phyloP scores from a whole-genome alignment of 495 filamentous ascomycete genomes.

The Cairneyella variabilis region DNA sequence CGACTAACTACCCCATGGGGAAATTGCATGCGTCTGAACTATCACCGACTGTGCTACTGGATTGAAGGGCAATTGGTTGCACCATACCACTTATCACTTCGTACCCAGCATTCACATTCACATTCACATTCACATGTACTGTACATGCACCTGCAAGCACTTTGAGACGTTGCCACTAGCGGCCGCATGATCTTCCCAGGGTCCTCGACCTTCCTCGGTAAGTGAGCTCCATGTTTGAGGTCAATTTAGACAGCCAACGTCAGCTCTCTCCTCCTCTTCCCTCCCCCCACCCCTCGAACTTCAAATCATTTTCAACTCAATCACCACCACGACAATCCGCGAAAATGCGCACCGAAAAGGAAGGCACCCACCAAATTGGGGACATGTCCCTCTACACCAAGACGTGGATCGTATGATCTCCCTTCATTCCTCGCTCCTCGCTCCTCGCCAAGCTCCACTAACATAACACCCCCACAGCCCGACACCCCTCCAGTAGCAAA shows the following conservation, averaged over 20 bases:
- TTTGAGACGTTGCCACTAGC: not conserved
- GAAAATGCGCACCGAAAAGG: constrained; percentile 42
- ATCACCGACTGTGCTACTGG: too few species aligned
- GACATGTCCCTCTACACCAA: constrained; percentile 71
- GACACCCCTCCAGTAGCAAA: constrained; percentile 47
- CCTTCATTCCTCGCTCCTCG: constrained; percentile 28
- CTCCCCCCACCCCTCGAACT: not conserved
- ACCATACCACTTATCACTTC: too few species aligned
- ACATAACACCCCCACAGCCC: constrained; percentile 11
- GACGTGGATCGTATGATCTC: constrained; percentile 84
- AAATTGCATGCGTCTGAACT: too few species aligned
- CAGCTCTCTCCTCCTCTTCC: not conserved
- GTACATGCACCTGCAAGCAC: too few species aligned
- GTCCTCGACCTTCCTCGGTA: too few species aligned
- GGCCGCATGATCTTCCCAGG: not conserved
- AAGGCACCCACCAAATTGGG: constrained; percentile 53
- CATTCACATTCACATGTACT: too few species aligned
- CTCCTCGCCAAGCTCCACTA: not conserved
- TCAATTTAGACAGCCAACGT: not conserved
- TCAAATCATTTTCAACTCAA: not conserved
- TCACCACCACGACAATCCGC: not conserved
- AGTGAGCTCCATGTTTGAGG: not conserved
- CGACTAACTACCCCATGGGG: too few species aligned
- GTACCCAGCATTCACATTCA: too few species aligned
- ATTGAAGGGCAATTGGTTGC: too few species aligned